These are phyloP conservation scores for Oryza coarctata DNA, from an alignment of 176 grass and related monocot species.

Conservation along the genomic window DNA sequence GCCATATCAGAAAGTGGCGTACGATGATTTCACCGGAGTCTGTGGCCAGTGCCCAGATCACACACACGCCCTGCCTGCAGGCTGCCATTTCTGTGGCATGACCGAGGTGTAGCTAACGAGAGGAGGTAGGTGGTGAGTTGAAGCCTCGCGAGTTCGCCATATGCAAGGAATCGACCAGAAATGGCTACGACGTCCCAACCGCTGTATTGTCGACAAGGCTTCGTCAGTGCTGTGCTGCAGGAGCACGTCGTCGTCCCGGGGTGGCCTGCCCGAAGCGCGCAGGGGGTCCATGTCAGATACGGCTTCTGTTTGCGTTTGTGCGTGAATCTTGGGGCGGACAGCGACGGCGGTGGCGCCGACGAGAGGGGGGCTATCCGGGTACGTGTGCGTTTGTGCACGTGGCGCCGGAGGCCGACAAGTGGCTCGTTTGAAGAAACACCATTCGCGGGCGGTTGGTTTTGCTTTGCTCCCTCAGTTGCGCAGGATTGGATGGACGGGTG, in stretches of 20 bases:
- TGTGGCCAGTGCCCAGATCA: too few species aligned
- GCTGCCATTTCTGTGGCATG: not conserved
- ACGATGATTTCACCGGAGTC: too few species aligned
- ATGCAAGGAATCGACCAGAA: not conserved
- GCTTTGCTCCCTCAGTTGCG: not conserved
- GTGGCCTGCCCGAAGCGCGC: not conserved
- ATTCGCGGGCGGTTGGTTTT: not conserved
- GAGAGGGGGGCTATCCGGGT: too few species aligned
- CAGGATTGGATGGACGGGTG: not conserved
- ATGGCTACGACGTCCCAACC: not conserved
- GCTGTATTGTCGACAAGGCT: not conserved
- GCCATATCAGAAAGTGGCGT: too few species aligned
- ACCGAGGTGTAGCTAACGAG: not conserved
- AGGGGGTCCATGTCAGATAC: not conserved
- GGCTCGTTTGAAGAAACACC: not conserved
- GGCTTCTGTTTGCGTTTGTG: not conserved
- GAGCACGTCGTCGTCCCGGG: not conserved
- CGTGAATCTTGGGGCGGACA: not conserved
- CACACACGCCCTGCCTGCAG: too few species aligned
- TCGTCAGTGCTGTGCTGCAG: not conserved
- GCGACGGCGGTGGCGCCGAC: not conserved
- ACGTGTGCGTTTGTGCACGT: not conserved
- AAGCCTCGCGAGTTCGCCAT: not conserved
- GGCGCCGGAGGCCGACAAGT: not conserved
- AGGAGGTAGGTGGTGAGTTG: not conserved